Percentiles rank a stretch among this genome's conserved stretches.
Evolutionary conservation across 768 basidiomycete species (phyloP).

Genomic region (Tremella yokohamensis): DNA sequence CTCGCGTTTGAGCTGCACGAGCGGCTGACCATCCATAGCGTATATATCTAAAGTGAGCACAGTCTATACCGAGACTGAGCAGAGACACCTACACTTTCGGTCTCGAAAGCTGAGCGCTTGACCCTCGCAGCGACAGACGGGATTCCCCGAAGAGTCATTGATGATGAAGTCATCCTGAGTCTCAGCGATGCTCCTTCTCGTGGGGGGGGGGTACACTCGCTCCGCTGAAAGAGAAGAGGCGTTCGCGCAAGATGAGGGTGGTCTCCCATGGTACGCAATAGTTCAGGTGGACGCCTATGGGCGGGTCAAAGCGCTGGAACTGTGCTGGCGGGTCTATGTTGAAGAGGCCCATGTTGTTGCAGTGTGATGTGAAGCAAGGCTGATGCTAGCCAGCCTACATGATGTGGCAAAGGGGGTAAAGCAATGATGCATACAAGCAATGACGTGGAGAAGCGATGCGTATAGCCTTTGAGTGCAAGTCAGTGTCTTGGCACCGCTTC

Average conservation of each 20-base stretch:
- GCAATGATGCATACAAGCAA: no score
- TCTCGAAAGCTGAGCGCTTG: slow-evolving; percentile 39
- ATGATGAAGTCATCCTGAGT: slow-evolving; percentile 45
- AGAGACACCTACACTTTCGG: slow-evolving; percentile 36
- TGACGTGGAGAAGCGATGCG: no score
- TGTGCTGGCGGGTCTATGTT: slow-evolving; percentile 20
- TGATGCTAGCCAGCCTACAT: no score
- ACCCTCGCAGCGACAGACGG: slow-evolving; percentile 40
- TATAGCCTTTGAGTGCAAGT: no score
- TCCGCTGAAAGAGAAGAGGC: slow-evolving; percentile 44
- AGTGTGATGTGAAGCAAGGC: no score
- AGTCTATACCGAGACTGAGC: no score
- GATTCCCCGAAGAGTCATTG: slow-evolving; percentile 39
- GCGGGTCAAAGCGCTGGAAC: slow-evolving; percentile 35
- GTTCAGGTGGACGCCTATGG: slow-evolving; percentile 1
- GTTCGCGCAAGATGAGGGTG: slow-evolving; percentile 47
- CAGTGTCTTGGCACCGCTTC: no score
- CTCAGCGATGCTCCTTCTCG: slow-evolving; percentile 2
- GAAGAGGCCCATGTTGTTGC: slow-evolving; percentile 35
- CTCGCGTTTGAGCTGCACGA: neutral
- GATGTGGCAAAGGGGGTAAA: no score
- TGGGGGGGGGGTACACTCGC: slow-evolving; percentile 11
- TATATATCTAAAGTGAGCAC: no score
- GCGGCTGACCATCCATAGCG: no score
- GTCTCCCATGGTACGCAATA: slow-evolving; percentile 34